Evolutionary conservation across 2,329 filamentous ascomycete species (phyloP).

Genomic region (Pezicula neosporulosa): DNA sequence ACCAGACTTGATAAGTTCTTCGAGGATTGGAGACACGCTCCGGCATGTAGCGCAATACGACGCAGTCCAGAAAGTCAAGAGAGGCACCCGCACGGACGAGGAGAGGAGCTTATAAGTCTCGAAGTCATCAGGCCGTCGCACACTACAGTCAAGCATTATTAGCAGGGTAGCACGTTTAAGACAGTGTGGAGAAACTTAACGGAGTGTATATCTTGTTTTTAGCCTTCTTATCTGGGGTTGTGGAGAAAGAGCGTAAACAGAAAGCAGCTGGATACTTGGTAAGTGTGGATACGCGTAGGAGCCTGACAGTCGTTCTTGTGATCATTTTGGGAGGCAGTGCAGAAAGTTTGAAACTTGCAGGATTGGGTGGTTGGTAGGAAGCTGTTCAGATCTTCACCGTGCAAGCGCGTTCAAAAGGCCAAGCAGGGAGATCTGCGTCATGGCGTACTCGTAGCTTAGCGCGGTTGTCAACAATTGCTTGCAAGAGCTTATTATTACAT

Average conservation of each 20-base stretch:
- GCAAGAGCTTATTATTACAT: too few species aligned
- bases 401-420: too few species aligned
- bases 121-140: conserved; percentile 52
- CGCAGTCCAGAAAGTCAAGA: conserved; percentile 59
- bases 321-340: conserved; percentile 14
- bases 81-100: conserved; percentile 47
- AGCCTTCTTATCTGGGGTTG: conserved; percentile 18
- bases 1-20: conserved; percentile 39
- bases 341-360: not conserved
- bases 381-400: too few species aligned
- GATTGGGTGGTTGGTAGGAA: too few species aligned
- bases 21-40: conserved; percentile 45
- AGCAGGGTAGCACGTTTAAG: not conserved
- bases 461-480: too few species aligned
- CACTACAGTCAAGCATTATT: conserved; percentile 33
- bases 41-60: conserved; percentile 55
- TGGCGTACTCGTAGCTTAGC: too few species aligned
- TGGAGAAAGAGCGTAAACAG: conserved; percentile 13
- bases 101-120: conserved; percentile 53
- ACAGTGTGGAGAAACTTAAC: conserved; percentile 19
- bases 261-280: not conserved
- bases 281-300: conserved; percentile 8
- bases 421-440: too few species aligned
- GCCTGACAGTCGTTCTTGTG: conserved; percentile 10
- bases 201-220: conserved; percentile 38